Evolutionary conservation across 345 rosid genomes (phyloP), one percentile per base, ranked within the genome.

Genomic region (Eutrema yunnanense): DNA sequence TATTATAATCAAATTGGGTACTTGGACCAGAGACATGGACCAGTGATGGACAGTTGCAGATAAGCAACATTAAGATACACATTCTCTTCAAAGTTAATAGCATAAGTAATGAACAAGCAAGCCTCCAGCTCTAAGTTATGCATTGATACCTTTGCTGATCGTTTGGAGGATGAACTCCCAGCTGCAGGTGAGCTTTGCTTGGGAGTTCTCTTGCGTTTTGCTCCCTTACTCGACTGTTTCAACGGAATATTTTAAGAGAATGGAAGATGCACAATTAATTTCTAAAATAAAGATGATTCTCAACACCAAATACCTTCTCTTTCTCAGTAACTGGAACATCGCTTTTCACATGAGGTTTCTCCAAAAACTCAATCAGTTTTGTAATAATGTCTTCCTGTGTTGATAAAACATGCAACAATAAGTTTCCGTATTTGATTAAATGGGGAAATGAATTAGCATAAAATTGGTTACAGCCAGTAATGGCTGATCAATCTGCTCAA

Each of bases 261-360:
- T 13, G 14, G 8, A 62, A 54, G 69, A 69, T 69, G 57, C 16
- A 54, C 52, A 69, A 46, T 13, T 7, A 29, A 54, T 22, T 9
- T 27, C 19, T 7, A 52, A 26, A 32, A 34, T 6, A 60, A 53
- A 37, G 9, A 62, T 44, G 36, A 6, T 52, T 29, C 12, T 14
- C 32, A 54, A 52, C 27, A 52, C 46, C 44, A 43, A 62, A 54
- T 65, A 87, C 90, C 90, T 85, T 81, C 67, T 91, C 97, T 77
- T 86, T 86, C 75, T 89, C 97, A 33, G 86, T 76, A 80, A 88
- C 90, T 47, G 87, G 61, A 49, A 57, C 81, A 12, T 83, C 64
- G n/a, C 91, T 82, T 62, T 92, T 89, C 50, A 79, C 84, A 79
- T 85, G 92, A 55, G 97, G 97, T 46, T 87, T 86, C 84, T 75